Base-by-base conservation (phyloP, 2,329 filamentous ascomycete genomes). In the Verticillium klebahnii region DNA sequence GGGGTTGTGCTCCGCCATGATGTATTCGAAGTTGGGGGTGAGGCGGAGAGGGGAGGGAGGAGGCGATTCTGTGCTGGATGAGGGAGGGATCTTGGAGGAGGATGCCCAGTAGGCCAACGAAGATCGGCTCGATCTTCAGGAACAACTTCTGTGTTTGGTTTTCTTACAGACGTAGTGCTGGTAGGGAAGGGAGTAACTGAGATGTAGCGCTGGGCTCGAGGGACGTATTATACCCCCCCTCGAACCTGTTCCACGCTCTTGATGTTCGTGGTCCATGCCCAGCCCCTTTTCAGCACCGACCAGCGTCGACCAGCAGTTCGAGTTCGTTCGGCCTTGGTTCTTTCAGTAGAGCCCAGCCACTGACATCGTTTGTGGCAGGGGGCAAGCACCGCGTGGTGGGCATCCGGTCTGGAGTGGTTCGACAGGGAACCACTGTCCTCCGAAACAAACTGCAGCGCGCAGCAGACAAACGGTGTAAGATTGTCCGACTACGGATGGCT, bases 1-100 rank as follows among this genome's bases (percentile, higher is more conserved):
- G n/a, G 45, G 45, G 5, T 12, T 23, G 23, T 65, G 60, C 11
- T 56, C 62, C 36, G 63, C 63, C 63, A 65, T 65, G 59, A 62
- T 64, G 58, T 56, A 56, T 32, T 65, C 60, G 11, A 60, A 60
- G 3, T 31, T 40, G 5, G 37, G 57, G 3, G 62, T 40, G 23
- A 65, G 29, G 5, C 55, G 31, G 19, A 65, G 25, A 37, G 55
- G 52, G 52, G 60, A 56, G 15, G 39, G 56, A n/a, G 60, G 62
- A 23, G 45, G 45, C 7, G 37, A 40, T 17, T 50, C 45, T 11
- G 45, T 50, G 17, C 23, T 50, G 45, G 19, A 50, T 23, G 45
- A 50, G 19, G 19, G 19, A 50, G 45, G 45, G 45, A 50, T 50
- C n/a, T 23, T 25, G 19, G 9, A 50, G 45, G 19, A 23, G 19